Base-by-base conservation (phyloP, 768 basidiomycete species). In the Termitomyces sp. region DNA sequence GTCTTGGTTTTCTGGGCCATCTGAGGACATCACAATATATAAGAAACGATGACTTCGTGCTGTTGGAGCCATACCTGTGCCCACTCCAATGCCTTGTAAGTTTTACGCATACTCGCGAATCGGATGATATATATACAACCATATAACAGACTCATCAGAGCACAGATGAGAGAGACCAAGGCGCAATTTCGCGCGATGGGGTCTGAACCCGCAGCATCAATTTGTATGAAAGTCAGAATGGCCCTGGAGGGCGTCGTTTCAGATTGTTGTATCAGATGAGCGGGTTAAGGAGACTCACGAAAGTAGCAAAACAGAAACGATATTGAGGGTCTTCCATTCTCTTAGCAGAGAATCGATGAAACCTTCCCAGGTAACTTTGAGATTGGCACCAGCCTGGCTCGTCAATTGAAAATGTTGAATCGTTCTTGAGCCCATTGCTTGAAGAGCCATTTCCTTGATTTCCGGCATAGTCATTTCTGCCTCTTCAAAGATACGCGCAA, bases 401-500 rank as follows among this genome's bases (percentile, higher is more conserved):
- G 68, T 58, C 0, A 72, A 71, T 1, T 65, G 65, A 5, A 61
- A 63, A 5, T 73, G 63, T 9, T 59, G 59, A 1, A 64, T 47
- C 27, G 48, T 52, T 10, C 44, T 1, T 0, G 68, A 61, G 44
- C 80, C 73, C 12, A 63, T 58, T 2, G 67, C 65, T 8, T 80
- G 80, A 1, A 77, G 76, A 74, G 58, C 57, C 79, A 84, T 81
- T 28, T 76, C 62, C 48, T 81, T 70, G 12, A 91, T 79, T 64
- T 91, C 89, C 8, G 84, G 85, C 61, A 78, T 79, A 64, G 86
- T 88, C 51, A 91, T 78, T 46, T 91, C 83, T 3, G 89, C 87
- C 54, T 89, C 88, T 59, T 86, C 81, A 59, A 89, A 90, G 35
- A 91, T 79, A 52, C 82, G 78, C 3, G 86, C 82, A n/a, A 91